Evolutionary conservation across 208 protist species (phyloP).

Genomic region (Crithidia sp.): DNA sequence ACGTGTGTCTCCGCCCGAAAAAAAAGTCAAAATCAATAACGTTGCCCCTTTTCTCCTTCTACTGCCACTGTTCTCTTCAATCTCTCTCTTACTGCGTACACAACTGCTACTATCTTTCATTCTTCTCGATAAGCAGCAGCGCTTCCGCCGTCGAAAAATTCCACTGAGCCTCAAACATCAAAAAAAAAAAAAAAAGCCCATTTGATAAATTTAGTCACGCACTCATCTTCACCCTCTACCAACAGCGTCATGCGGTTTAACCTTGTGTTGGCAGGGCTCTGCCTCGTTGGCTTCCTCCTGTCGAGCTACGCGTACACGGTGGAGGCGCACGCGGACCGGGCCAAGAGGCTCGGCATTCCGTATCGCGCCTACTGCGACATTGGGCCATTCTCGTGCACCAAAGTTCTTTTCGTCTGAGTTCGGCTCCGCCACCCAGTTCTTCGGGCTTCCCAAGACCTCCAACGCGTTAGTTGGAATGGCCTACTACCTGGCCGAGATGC

Average conservation of each 20-base stretch:
- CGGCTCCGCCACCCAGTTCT: slow-evolving; percentile 48
- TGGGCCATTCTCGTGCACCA: slow-evolving; percentile 74
- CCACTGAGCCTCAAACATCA: no score
- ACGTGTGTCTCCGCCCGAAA: no score
- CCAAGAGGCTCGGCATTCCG: slow-evolving; percentile 39
- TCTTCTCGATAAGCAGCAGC: no score
- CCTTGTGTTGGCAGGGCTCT: slow-evolving; percentile 38
- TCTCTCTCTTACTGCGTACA: no score
- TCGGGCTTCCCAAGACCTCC: slow-evolving; percentile 68
- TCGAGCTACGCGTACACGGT: slow-evolving; percentile 77
- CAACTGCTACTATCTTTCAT: no score
- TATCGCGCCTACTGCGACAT: slow-evolving; percentile 77
- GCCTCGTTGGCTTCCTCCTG: slow-evolving; percentile 52
- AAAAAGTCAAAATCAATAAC: no score
- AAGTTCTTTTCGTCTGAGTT: slow-evolving; percentile 78
- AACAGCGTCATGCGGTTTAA: slow-evolving; percentile 17
- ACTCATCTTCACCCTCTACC: neutral
- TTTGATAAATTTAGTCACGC: neutral
- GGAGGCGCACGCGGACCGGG: slow-evolving; percentile 48
- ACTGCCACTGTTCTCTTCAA: no score
- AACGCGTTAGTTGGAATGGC: slow-evolving; percentile 66
- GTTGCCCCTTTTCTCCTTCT: no score
- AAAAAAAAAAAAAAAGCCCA: neutral
- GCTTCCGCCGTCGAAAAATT: no score
- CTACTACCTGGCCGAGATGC: slow-evolving; percentile 64